These are phyloP conservation scores for Ampelocalamus luodianensis DNA, from an alignment of 176 grass and related monocot species.

Conservation along the genomic window DNA sequence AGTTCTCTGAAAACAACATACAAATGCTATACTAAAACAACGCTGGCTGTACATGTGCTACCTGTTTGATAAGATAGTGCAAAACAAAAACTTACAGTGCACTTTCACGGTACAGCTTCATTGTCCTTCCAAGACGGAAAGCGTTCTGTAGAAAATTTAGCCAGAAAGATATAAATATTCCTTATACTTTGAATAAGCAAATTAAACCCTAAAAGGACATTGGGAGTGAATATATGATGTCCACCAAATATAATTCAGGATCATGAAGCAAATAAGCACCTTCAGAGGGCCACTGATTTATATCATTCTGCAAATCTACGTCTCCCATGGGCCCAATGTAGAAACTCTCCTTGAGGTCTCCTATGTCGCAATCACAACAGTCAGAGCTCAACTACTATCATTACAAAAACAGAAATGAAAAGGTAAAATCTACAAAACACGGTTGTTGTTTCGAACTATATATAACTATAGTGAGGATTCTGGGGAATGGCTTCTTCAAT, in stretches of 20 bases:
- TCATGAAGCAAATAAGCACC: slow-evolving; percentile 18
- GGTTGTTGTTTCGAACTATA: neutral
- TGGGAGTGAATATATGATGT: neutral
- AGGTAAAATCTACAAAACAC: neutral
- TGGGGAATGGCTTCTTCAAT: neutral
- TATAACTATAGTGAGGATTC: neutral
- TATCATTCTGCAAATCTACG: neutral
- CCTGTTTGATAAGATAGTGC: neutral
- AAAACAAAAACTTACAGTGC: slow-evolving; percentile 52
- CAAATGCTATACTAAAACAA: neutral
- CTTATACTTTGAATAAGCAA: neutral
- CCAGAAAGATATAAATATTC: neutral
- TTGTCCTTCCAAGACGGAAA: slow-evolving; percentile 66
- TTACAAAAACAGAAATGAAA: neutral
- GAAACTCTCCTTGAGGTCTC: slow-evolving; percentile 67
- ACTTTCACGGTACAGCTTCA: slow-evolving; percentile 52
- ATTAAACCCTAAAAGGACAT: neutral
- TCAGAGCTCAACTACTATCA: neutral
- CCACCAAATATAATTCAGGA: neutral
- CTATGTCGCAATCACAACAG: slow-evolving; percentile 15
- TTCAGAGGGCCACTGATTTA: slow-evolving; percentile 57
- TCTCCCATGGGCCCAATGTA: slow-evolving; percentile 51
- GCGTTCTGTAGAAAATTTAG: slow-evolving; percentile 39
- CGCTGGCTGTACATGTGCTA: too few relatives aligned
- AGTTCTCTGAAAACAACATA: neutral